Evolutionary conservation across 2,329 filamentous ascomycete genomes (phyloP).

Genomic region (Epichloe glyceriae): DNA sequence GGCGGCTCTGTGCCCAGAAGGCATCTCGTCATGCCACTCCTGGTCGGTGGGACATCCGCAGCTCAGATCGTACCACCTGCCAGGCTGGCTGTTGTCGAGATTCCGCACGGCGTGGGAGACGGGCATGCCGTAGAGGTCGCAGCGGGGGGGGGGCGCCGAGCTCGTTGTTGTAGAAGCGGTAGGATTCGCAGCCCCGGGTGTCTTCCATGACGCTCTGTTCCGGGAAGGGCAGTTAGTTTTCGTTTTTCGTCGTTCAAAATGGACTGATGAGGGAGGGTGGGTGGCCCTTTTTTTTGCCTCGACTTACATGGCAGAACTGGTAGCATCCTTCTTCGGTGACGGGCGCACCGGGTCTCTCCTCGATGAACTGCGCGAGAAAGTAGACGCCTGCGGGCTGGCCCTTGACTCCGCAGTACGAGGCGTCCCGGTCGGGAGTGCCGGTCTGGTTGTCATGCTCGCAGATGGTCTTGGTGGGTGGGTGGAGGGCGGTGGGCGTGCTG

Average conservation of each 20-base stretch:
- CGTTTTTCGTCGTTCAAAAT: too few relatives aligned
- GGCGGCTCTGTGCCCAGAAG: not conserved
- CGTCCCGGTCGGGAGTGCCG: slow-evolving; percentile 17
- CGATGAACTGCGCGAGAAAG: slow-evolving; percentile 25
- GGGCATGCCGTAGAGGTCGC: slow-evolving; percentile 22
- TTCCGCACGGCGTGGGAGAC: slow-evolving; percentile 17
- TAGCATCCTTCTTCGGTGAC: slow-evolving; percentile 29
- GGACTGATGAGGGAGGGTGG: too few relatives aligned
- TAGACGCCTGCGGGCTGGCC: slow-evolving; percentile 22
- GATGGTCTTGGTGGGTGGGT: slow-evolving; percentile 19
- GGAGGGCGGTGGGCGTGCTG: slow-evolving; percentile 12
- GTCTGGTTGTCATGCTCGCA: slow-evolving; percentile 16
- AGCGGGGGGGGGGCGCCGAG: slow-evolving; percentile 20
- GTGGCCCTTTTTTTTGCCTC: too few relatives aligned
- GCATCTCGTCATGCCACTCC: slow-evolving; percentile 6
- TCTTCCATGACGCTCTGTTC: slow-evolving; percentile 18
- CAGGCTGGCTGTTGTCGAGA: slow-evolving; percentile 17
- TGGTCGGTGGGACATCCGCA: slow-evolving; percentile 22
- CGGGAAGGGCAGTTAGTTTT: not conserved
- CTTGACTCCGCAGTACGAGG: slow-evolving; percentile 26
- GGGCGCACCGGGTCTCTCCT: slow-evolving; percentile 19
- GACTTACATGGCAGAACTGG: slow-evolving; percentile 26
- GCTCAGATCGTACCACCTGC: slow-evolving; percentile 23
- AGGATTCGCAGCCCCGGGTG: slow-evolving; percentile 22
- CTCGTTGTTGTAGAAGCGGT: slow-evolving; percentile 21